Percentiles rank a stretch among this genome's conserved stretches.
Evolutionary conservation across 768 basidiomycete species (phyloP).

Genomic region (Boletus rufocinnamomeus): DNA sequence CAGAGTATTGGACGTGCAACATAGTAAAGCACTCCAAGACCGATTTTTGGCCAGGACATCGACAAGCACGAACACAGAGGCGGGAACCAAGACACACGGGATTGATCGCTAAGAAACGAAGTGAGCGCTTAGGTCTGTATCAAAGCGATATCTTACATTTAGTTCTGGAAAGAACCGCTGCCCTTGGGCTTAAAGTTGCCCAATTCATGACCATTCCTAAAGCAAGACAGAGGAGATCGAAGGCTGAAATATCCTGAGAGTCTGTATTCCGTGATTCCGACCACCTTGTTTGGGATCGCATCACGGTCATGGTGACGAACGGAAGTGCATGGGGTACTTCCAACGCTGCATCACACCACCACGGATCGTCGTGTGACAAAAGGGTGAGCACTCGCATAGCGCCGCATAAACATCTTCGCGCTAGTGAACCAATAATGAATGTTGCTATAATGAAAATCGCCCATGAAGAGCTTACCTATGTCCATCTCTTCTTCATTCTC

Average conservation of each 20-base stretch:
- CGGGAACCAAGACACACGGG: constrained; percentile 51
- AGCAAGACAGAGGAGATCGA: constrained; percentile 76
- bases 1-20: constrained; percentile 48
- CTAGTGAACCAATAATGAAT: constrained; percentile 22
- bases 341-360: constrained; percentile 58
- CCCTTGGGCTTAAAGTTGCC: constrained; percentile 57
- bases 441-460: background rate
- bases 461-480: constrained; percentile 17
- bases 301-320: constrained; percentile 49
- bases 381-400: constrained; percentile 69
- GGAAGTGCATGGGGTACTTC: constrained; percentile 48
- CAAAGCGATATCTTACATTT: constrained; percentile 44
- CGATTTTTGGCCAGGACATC: constrained; percentile 46
- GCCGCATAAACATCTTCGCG: constrained; percentile 53
- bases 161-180: constrained; percentile 47
- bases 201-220: constrained; percentile 78
- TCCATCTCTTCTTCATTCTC: constrained; percentile 21
- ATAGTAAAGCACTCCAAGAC: constrained; percentile 52
- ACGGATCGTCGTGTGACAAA: constrained; percentile 60
- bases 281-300: constrained; percentile 39
- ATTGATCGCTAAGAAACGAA: constrained; percentile 46
- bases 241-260: constrained; percentile 28
- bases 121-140: background rate
- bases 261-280: constrained; percentile 7
- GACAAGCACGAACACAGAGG: constrained; percentile 53